phyloP scores from a whole-genome alignment of 1,139 yeast species.

The Eremothecium coryli region DNA sequence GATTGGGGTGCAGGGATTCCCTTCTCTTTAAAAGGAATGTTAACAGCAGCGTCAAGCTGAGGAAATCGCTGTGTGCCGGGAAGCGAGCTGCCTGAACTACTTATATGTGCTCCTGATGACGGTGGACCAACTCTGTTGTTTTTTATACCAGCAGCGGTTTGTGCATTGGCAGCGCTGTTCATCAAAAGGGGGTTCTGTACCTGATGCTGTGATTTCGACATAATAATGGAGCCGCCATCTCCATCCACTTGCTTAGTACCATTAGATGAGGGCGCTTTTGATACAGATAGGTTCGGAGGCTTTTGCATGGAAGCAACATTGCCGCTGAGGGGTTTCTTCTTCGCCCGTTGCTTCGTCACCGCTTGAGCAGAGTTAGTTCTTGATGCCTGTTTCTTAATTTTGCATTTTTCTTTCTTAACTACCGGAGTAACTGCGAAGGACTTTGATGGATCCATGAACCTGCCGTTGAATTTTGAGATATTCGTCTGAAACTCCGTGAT shows the following conservation, averaged over 20 bases:
- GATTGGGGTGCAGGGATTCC: neutral
- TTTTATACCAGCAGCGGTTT: neutral
- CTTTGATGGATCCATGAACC: constrained; percentile 39
- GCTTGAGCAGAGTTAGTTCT: too few relatives aligned
- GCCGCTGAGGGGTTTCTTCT: neutral
- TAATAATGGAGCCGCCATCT: neutral
- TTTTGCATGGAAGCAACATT: neutral
- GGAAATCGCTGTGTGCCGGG: neutral
- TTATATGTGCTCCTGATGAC: neutral
- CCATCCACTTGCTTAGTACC: constrained; percentile 1
- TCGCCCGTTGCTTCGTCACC: neutral
- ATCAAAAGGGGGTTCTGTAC: neutral
- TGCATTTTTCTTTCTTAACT: constrained; percentile 14
- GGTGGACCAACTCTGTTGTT: too few relatives aligned
- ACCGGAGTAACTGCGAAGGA: constrained; percentile 45
- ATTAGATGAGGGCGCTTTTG: neutral
- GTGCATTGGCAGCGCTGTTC: neutral
- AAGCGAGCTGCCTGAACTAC: neutral
- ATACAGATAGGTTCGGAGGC: neutral
- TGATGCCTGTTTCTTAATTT: constrained; percentile 4
- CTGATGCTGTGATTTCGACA: neutral
- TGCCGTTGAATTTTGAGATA: constrained; percentile 37
- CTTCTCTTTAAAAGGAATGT: neutral
- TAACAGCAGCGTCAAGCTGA: neutral
- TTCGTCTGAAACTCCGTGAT: constrained; percentile 30